Evolutionary conservation across 2,329 filamentous ascomycete genomes (phyloP), one percentile per base, ranked within the genome.

Genomic region (Neonectria hederae): DNA sequence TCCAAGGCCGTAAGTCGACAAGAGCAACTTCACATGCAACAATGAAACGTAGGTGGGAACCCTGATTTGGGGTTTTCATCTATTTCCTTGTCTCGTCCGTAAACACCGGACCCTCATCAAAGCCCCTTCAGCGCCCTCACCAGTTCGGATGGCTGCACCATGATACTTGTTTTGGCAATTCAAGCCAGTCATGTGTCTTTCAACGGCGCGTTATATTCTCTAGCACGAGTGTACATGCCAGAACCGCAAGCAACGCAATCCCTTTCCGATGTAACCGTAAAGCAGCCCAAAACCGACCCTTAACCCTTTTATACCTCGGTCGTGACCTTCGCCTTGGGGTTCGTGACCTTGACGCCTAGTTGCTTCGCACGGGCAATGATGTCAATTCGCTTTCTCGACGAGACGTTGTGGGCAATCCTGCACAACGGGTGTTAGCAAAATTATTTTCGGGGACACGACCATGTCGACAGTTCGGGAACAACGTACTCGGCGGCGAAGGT

Each of bases 331-430:
- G 94, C 96, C 92, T 97, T 97, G 85, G 93, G 84, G 89, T 99
- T 99, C 82, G 96, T 99, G 83, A 99, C 95, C 92, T 99, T 99
- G 83, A 99, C 96, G 81, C 94, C 93, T 80, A 99, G 87, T 85
- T 97, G 91, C 92, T 98, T 98, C 74, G 96, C 96, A 83, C 95
- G 92, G 80, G 93, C 89, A 79, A 99, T 90, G 85, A 99, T 99
- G 80, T 97, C 94, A 84, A 99, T 91, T 84, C 96, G 90, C 93
- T 99, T 99, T 85, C 95, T 89, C 81, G 96, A 97, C 70, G 96
- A 99, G 83, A 99, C 96, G 83, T 93, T 92, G 89, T 97, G 93
- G 82, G 92, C 93, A 83, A 99, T 99, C 90, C 94, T 97, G 76
- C 24, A 28, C 51, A 35, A n/a, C 58, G 2, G 5, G 49, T 80